Base-by-base conservation (phyloP, 805 yeast species). In the Teunomyces kruisii region DNA sequence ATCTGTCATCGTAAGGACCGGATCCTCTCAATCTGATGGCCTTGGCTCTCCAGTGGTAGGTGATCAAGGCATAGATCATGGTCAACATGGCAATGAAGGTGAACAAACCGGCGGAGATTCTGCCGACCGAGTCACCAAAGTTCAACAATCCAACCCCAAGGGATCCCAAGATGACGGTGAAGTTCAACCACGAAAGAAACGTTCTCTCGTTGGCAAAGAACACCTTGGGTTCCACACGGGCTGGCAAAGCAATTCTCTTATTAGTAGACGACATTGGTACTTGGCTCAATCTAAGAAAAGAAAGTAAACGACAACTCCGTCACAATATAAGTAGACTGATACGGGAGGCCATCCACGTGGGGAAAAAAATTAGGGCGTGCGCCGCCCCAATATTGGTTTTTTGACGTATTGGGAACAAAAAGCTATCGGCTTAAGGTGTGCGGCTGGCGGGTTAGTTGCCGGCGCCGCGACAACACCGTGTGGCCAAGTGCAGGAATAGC, bases 151-250 rank as follows among this genome's bases (percentile, higher is more conserved):
- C 99, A 47, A 94, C 91, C 49, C 97, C 98, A 48, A 94, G 77
- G 38, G 97, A 96, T 24, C 99, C 99, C 49, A 94, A 77, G 61
- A 95, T 88, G 48, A 94, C 97, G n/a, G 99, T 94, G 77, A 94
- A 94, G 69, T 95, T 95, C 59, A 94, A 80, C 99, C 99, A 94
- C 40, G 98, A 92, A 48, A 94, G 78, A 64, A 94, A 94, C 1
- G 99, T 94, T 76, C 99, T 88, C 72, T 94, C 99, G 64, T 94
- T 94, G 62, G 99, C 99, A 62, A 94, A 94, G 74, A 95, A 94
- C 22, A 94, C 99, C 70, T 94, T 94, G 54, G 99, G 99, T 71
- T 94, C 99, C 16, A 94, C 97, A 52, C 99, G 80, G 14, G 97
- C 95, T 40, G 99, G 99, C 45, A 94, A 77, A 3, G 99, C 98